These are phyloP conservation scores for Globisporangium iwayamae DNA, from an alignment of 352 stramenopile species.

Conservation along the genomic window DNA sequence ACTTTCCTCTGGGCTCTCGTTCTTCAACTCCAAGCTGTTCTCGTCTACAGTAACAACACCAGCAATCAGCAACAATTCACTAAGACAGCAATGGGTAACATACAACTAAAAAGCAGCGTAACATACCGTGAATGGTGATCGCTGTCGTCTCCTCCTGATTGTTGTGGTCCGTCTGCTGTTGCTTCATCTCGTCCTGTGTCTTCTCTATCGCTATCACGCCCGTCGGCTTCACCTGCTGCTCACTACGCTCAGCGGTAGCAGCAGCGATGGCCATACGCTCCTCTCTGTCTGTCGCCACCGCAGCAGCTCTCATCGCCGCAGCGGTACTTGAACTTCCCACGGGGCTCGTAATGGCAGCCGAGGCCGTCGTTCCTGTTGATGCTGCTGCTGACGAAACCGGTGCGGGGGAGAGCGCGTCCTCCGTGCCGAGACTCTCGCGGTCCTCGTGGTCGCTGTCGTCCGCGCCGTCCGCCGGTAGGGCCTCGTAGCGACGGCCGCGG, in stretches of 20 bases:
- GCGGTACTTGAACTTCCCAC: background rate
- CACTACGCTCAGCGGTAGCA: too few species aligned
- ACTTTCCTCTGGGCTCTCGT: slow-evolving; percentile 9
- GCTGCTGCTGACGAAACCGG: slow-evolving; percentile 7
- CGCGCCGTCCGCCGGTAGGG: slow-evolving; percentile 39
- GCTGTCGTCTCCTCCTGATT: slow-evolving; percentile 6
- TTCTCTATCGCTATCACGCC: background rate
- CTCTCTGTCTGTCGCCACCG: background rate
- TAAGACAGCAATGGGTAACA: background rate
- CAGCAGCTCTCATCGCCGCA: background rate
- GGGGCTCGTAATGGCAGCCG: slow-evolving; percentile 4
- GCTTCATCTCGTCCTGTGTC: background rate
- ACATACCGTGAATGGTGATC: slow-evolving; percentile 9
- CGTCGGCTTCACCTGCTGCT: background rate
- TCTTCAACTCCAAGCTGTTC: slow-evolving; percentile 9
- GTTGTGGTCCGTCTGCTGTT: background rate
- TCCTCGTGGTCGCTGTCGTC: slow-evolving; percentile 22
- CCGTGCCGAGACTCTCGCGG: slow-evolving; percentile 21
- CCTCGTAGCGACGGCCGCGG: slow-evolving; percentile 51
- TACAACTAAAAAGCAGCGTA: background rate
- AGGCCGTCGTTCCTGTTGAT: slow-evolving; percentile 16
- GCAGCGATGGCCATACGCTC: background rate
- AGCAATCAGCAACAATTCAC: background rate
- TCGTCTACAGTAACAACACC: slow-evolving; percentile 1
- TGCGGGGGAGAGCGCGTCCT: slow-evolving; percentile 12